These are phyloP conservation scores for Claviceps sp. DNA, from an alignment of 2,329 filamentous ascomycete genomes.

Conservation along the genomic window DNA sequence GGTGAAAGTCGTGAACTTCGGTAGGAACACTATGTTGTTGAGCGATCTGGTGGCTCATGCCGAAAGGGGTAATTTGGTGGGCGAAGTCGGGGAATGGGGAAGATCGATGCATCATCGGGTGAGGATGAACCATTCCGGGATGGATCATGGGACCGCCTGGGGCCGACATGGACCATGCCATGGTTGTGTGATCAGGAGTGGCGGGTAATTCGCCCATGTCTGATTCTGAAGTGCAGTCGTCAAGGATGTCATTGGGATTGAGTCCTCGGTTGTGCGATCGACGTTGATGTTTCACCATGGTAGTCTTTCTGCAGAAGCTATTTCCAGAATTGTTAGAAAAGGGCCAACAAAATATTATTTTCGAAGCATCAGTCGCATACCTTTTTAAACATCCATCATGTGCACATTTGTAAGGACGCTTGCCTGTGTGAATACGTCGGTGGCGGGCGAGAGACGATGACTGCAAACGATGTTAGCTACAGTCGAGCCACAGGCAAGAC, in stretches of 20 bases:
- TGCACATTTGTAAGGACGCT: constrained; percentile 50
- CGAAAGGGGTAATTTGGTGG: constrained; percentile 33
- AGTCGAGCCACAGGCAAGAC: not conserved
- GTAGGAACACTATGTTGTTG: constrained; percentile 35
- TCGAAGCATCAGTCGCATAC: constrained; percentile 16
- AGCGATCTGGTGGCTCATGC: constrained; percentile 25
- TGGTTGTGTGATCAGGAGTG: constrained; percentile 39
- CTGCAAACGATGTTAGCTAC: constrained; percentile 21
- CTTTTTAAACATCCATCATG: constrained; percentile 51
- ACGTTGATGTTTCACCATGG: constrained; percentile 55
- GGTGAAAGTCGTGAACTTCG: constrained; percentile 31
- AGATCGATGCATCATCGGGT: constrained; percentile 36
- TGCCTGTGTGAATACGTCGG: constrained; percentile 52
- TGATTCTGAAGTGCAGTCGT: constrained; percentile 43
- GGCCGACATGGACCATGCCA: constrained; percentile 36
- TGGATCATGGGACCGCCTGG: constrained; percentile 26
- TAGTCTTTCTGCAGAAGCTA: constrained; percentile 61
- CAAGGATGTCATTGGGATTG: constrained; percentile 38
- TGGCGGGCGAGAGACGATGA: constrained; percentile 53
- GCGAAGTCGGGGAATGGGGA: constrained; percentile 42
- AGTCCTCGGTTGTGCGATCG: constrained; percentile 47
- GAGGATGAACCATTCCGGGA: constrained; percentile 21
- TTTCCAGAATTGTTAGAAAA: not conserved
- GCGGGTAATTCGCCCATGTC: constrained; percentile 45
- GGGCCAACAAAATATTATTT: not conserved